phyloP scores from a whole-genome alignment of 2,329 filamentous ascomycete species.

The Apiospora kogelbergensis region DNA sequence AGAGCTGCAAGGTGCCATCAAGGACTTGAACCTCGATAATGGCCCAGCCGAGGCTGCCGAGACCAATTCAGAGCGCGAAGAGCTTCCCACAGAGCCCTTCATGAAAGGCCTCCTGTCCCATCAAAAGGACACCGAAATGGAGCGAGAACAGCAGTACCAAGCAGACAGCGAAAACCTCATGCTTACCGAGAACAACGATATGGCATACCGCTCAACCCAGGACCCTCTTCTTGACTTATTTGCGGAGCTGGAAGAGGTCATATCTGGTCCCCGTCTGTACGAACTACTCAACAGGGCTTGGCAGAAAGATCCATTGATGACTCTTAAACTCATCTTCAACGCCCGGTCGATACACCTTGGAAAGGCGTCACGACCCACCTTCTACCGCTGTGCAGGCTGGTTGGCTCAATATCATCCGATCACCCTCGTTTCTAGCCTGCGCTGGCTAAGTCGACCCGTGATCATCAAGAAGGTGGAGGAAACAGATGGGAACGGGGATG shows the following conservation, averaged over 20 bases:
- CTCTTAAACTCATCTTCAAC: conserved; percentile 61
- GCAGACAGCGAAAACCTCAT: conserved; percentile 34
- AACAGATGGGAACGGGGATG: conserved; percentile 17
- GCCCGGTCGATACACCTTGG: conserved; percentile 61
- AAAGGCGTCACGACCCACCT: conserved; percentile 46
- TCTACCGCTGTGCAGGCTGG: conserved; percentile 58
- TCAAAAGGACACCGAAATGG: not conserved
- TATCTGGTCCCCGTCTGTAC: conserved; percentile 36
- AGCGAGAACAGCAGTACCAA: not conserved
- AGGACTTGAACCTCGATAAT: not conserved
- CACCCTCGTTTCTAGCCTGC: conserved; percentile 53
- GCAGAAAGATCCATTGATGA: conserved; percentile 45
- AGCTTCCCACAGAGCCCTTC: not conserved
- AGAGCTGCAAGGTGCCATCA: not conserved
- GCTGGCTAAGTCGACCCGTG: conserved; percentile 55
- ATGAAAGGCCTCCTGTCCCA: conserved; percentile 1
- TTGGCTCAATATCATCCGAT: conserved; percentile 53
- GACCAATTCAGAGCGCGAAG: not conserved
- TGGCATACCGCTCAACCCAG: conserved; percentile 47
- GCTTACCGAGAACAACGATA: conserved; percentile 51
- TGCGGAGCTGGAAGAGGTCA: conserved; percentile 45
- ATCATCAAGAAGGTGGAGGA: conserved; percentile 50
- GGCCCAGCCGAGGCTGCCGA: not conserved
- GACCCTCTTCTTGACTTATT: conserved; percentile 54
- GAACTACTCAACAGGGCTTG: conserved; percentile 49